These are phyloP conservation scores for Brassica incana DNA, from an alignment of 345 rosid species.

Conservation along the genomic window DNA sequence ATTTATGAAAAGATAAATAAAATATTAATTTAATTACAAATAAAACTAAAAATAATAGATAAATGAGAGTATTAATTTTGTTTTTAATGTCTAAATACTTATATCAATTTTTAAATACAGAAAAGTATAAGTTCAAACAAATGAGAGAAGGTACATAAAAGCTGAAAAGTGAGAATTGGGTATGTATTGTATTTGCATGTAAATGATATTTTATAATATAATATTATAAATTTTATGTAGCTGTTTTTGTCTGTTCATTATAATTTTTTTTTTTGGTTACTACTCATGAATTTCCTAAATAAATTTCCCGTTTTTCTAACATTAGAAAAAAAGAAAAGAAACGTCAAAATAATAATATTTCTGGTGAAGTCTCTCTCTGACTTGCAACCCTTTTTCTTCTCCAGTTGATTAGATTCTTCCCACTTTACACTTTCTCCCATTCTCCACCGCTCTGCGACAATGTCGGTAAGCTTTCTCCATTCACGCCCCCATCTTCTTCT, in stretches of 20 bases:
- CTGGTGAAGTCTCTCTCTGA: background rate
- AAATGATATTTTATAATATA: no score
- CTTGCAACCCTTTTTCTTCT: slow-evolving; percentile 1
- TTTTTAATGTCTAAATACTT: background rate
- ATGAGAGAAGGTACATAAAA: background rate
- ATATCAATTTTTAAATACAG: background rate
- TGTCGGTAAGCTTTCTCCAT: slow-evolving; percentile 30
- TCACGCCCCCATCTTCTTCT: background rate
- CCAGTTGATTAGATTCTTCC: background rate
- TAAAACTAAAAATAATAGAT: background rate
- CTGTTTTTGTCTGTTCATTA: no score
- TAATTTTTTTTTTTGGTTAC: background rate
- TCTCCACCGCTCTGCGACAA: slow-evolving; percentile 7
- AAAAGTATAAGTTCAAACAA: no score
- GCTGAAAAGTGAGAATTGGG: background rate
- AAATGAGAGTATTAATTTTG: background rate
- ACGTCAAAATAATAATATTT: background rate
- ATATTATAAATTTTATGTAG: no score
- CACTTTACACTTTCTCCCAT: background rate
- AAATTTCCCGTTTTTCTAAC: background rate
- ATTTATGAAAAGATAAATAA: no score
- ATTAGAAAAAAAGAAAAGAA: background rate
- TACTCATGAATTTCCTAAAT: background rate
- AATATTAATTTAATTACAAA: no score
- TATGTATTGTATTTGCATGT: background rate